phyloP scores from a whole-genome alignment of 495 filamentous ascomycete genomes.

The Daldinia decipiens region DNA sequence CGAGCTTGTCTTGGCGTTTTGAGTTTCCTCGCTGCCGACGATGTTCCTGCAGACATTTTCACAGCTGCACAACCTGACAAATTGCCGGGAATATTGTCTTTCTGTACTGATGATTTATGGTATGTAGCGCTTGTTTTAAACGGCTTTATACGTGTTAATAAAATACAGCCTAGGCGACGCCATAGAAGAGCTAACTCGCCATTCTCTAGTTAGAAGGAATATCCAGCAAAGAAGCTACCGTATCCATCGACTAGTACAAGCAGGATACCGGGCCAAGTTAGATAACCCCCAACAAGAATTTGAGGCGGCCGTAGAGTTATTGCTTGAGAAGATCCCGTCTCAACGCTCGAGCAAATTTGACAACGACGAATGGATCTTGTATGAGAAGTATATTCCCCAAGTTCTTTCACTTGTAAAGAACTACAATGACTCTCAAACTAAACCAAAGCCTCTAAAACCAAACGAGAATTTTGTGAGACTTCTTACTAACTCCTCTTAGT shows the following conservation, averaged over 20 bases:
- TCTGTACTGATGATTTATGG: slow-evolving; percentile 10
- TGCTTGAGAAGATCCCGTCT: slow-evolving; percentile 15
- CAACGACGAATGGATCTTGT: slow-evolving; percentile 24
- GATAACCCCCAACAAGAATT: slow-evolving; percentile 37
- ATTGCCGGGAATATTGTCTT: slow-evolving; percentile 3
- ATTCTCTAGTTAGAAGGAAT: slow-evolving; percentile 34
- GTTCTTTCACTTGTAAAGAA: slow-evolving; percentile 20
- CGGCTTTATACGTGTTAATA: slow-evolving; percentile 3
- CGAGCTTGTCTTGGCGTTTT: slow-evolving; percentile 47
- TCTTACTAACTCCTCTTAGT: slow-evolving; percentile 22
- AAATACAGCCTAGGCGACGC: slow-evolving; percentile 16
- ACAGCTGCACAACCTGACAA: background rate
- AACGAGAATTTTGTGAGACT: slow-evolving; percentile 17
- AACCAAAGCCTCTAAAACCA: slow-evolving; percentile 17
- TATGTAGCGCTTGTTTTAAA: background rate
- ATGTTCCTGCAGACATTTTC: slow-evolving; percentile 48
- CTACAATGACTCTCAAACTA: slow-evolving; percentile 19
- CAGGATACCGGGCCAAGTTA: slow-evolving; percentile 41
- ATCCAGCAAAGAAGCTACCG: slow-evolving; percentile 24
- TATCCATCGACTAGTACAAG: slow-evolving; percentile 43
- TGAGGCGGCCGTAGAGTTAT: slow-evolving; percentile 17
- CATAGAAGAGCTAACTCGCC: slow-evolving; percentile 30
- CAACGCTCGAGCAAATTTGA: slow-evolving; percentile 21
- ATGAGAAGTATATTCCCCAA: slow-evolving; percentile 26
- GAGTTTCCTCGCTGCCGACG: slow-evolving; percentile 51